These are phyloP conservation scores for Suillus tomentosus DNA, from an alignment of 768 basidiomycete species.

Conservation along the genomic window DNA sequence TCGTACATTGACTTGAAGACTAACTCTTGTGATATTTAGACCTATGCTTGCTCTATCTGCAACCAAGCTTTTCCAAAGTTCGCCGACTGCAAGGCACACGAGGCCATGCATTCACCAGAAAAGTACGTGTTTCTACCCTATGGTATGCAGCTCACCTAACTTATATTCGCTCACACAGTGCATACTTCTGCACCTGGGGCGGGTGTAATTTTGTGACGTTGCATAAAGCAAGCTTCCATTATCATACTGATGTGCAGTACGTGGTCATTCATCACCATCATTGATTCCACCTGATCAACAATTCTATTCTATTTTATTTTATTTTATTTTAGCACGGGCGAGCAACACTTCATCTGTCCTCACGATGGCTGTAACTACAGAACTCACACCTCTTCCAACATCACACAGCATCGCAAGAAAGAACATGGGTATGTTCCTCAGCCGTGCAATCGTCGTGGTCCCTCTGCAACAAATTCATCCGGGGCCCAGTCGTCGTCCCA, in stretches of 20 bases:
- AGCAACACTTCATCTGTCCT: conserved; percentile 13
- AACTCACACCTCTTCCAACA: conserved; percentile 26
- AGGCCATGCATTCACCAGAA: too few species aligned
- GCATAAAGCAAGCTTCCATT: too few species aligned
- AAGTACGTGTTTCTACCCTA: too few species aligned
- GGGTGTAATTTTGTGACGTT: conserved; percentile 14
- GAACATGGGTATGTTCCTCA: conserved; percentile 25
- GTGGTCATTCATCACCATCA: not conserved
- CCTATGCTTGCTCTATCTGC: conserved; percentile 20
- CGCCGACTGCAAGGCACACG: too few species aligned
- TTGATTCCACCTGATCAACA: too few species aligned
- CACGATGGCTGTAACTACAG: conserved; percentile 16
- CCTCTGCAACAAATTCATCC: too few species aligned
- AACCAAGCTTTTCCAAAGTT: conserved; percentile 16
- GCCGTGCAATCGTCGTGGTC: not conserved
- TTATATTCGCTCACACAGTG: not conserved
- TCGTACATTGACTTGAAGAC: not conserved
- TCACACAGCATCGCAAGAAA: conserved; percentile 27
- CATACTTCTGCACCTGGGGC: conserved; percentile 16
- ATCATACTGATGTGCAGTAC: conserved; percentile 24
- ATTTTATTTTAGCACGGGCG: conserved; percentile 23
- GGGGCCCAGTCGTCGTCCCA: too few species aligned
- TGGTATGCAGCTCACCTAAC: too few species aligned
- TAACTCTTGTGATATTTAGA: conserved; percentile 12
- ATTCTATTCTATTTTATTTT: not conserved